Evolutionary conservation across 2,329 filamentous ascomycete genomes (phyloP), one percentile per base, ranked within the genome.

Genomic region (Monilinia vaccinii-corymbosi): DNA sequence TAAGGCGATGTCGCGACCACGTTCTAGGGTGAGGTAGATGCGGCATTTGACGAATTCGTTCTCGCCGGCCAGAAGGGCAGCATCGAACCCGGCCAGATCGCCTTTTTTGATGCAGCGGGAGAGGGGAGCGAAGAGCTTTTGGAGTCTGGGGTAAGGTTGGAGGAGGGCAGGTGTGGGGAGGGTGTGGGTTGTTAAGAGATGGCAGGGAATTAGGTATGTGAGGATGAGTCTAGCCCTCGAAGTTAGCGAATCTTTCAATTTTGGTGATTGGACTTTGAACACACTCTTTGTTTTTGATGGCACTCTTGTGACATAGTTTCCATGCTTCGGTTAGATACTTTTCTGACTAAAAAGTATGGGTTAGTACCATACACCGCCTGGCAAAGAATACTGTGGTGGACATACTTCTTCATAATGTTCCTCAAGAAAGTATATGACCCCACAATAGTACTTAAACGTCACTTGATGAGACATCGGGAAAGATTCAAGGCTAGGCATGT

Each of bases 391-490:
- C 44, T 60, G 1, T 25, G n/a, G 4, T 18, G 21, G n/a, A 62
- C 75, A 47, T 70, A 90, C 89, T 76, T 89, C 82, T 2, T 81
- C 77, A 69, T 99, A 99, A 70, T 97, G 91, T 72, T 99, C 95
- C 64, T 97, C 92, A 6, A 99, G 75, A 71, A 99, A 99, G 61
- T 86, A 82, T n/a, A 99, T 82, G 6, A 99, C 89, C 13, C 94
- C 94, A 65, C 92, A 84, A 71, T 97, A 97, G 75, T 97, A 99
- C 71, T 91, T 93, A 77, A 96, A 99, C 0, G 93, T 97, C 45
- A 97, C 92, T 64, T 91, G 85, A 70, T 99, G 94, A 3, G 92
- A 87, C 70, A 87, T 90, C 1, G 94, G 93, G 68, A 96, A 99
- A 16, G 82, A 78, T 18, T 87, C 81, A 34, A 97, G 78, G 0